A percentile compares a stretch with the other conserved stretches of the same genome.
Evolutionary conservation across 176 grass and related monocot genomes (phyloP).

Genomic region (Olyra latifolia): DNA sequence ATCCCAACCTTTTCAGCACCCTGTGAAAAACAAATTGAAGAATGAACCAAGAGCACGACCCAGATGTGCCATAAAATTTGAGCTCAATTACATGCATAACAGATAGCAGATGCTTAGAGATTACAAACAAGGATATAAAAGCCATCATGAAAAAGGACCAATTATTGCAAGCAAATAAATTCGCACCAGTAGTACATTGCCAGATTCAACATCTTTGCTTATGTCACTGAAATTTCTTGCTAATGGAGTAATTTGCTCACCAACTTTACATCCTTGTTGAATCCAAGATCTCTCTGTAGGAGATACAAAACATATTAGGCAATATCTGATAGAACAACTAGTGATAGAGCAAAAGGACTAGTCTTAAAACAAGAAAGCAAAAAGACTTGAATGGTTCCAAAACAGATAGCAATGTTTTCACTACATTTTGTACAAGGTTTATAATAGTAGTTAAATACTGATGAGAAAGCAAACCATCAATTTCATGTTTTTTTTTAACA

Average conservation of each 20-base stretch:
- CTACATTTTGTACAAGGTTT: not conserved
- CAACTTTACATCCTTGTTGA: conserved; percentile 64
- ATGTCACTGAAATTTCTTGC: conserved; percentile 68
- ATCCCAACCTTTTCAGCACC: conserved; percentile 35
- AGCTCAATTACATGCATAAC: not conserved
- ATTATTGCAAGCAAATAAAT: not conserved
- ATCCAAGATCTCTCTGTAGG: conserved; percentile 76
- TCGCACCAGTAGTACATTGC: conserved; percentile 49
- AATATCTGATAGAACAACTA: not conserved
- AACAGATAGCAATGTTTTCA: not conserved
- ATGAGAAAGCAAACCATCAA: not conserved
- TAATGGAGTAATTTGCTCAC: conserved; percentile 74
- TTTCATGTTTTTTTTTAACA: no score
- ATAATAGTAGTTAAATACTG: not conserved
- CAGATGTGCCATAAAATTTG: not conserved
- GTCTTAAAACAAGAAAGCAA: not conserved
- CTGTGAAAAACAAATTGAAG: conserved; percentile 33
- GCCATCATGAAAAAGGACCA: not conserved
- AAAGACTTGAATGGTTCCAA: not conserved
- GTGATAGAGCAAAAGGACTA: not conserved
- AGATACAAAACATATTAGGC: conserved; percentile 18
- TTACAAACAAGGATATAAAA: not conserved
- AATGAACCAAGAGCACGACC: not conserved
- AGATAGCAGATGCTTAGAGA: not conserved
- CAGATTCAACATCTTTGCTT: conserved; percentile 66